Evolutionary conservation across 148 eudicot species (phyloP).

Genomic region (Camellia sinensis): DNA sequence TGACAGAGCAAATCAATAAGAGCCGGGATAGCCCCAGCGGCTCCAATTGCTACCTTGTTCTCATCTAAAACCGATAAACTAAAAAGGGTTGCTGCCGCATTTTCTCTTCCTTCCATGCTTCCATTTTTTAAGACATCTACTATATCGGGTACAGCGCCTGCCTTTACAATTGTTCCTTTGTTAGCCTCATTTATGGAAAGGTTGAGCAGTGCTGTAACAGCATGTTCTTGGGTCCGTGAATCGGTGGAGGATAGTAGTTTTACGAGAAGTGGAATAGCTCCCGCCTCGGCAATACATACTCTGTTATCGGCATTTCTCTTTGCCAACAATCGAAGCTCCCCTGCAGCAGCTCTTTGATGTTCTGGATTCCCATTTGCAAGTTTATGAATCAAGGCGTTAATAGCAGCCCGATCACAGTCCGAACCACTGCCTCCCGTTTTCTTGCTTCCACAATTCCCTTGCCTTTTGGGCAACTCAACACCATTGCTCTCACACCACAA

Average conservation of each 20-base stretch:
- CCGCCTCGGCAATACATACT: background rate
- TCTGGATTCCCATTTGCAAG: constrained; percentile 57
- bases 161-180: constrained; percentile 7
- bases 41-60: constrained; percentile 13
- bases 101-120: constrained; percentile 17
- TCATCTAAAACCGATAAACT: constrained; percentile 18
- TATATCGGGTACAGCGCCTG: constrained; percentile 9
- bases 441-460: constrained; percentile 40
- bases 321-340: constrained; percentile 15
- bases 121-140: constrained; percentile 17
- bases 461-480: constrained; percentile 64
- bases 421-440: constrained; percentile 55
- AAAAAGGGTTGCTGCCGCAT: constrained; percentile 22
- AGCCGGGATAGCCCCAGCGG: constrained; percentile 13
- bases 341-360: constrained; percentile 45
- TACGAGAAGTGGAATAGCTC: constrained; percentile 12
- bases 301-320: constrained; percentile 8
- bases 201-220: constrained; percentile 27
- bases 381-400: constrained; percentile 49
- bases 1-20: constrained; percentile 13
- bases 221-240: constrained; percentile 16
- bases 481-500: constrained; percentile 89
- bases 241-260: constrained; percentile 16
- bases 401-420: constrained; percentile 65
- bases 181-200: constrained; percentile 20